Evolutionary conservation across 257 asterid species (phyloP).

Genomic region (Solanum pinnatisectum): DNA sequence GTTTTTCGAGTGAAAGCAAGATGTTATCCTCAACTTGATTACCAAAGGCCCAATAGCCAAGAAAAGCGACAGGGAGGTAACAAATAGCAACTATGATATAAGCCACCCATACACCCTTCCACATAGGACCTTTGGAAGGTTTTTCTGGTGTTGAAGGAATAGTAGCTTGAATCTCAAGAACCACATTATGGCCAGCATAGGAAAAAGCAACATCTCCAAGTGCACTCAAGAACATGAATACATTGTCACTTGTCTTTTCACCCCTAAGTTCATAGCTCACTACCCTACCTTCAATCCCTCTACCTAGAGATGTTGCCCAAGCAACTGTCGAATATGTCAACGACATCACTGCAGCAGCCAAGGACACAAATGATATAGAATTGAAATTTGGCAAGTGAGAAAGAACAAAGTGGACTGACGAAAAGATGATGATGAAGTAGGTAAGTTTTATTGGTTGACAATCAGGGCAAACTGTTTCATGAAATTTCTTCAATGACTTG

Average conservation of each 20-base stretch:
- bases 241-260: constrained; percentile 1
- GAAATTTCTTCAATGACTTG: constrained; percentile 43
- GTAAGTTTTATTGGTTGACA: constrained; percentile 34
- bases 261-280: constrained; percentile 36
- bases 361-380: constrained; percentile 45
- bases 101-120: constrained; percentile 64
- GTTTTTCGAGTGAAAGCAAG: constrained; percentile 36
- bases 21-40: constrained; percentile 46
- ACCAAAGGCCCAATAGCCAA: constrained; percentile 45
- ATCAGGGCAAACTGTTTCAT: constrained; percentile 19
- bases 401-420: constrained; percentile 35
- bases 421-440: constrained; percentile 39
- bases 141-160: constrained; percentile 57
- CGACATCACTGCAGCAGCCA: constrained; percentile 69
- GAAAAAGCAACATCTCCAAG: constrained; percentile 70
- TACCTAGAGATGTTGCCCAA: constrained; percentile 30
- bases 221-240: constrained; percentile 41
- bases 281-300: constrained; percentile 8
- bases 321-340: constrained; percentile 51
- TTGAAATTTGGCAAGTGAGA: constrained; percentile 59
- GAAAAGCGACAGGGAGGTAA: constrained; percentile 51
- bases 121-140: constrained; percentile 63
- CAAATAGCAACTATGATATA: constrained; percentile 44
- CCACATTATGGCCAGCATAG: constrained; percentile 66
- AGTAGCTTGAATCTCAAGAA: constrained; percentile 63